These are phyloP conservation scores for Rhodotorula sp. DNA, from an alignment of 1,284 basidiomycete species.

Conservation along the genomic window DNA sequence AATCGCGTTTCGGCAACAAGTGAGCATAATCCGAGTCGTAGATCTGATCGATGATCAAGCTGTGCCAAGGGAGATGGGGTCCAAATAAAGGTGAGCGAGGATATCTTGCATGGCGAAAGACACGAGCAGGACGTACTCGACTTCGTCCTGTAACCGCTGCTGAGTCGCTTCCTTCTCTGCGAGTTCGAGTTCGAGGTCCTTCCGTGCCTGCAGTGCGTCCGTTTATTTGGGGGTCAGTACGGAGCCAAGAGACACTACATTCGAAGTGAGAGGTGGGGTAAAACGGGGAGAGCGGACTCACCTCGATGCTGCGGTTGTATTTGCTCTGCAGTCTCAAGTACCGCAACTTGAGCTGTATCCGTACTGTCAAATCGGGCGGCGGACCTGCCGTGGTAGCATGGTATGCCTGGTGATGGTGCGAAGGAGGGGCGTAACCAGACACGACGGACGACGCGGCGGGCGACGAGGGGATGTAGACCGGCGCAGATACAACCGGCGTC, in stretches of 20 bases:
- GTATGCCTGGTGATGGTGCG: neutral
- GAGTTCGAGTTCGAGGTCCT: conserved; percentile 34
- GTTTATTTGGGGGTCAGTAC: too few relatives aligned
- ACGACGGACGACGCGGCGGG: neutral
- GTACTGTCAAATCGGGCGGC: conserved; percentile 32
- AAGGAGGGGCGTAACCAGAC: neutral
- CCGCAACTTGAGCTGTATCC: conserved; percentile 31
- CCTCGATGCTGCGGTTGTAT: conserved; percentile 19
- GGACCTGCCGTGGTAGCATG: neutral
- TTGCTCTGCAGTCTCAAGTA: conserved; percentile 29
- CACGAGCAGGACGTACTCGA: conserved; percentile 25
- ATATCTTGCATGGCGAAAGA: neutral
- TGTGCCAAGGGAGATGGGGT: neutral
- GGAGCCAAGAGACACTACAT: neutral
- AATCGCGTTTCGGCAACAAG: conserved; percentile 29
- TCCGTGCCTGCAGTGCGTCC: conserved; percentile 13
- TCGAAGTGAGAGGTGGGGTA: too few relatives aligned
- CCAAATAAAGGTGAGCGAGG: neutral
- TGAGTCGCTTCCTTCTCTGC: conserved; percentile 38
- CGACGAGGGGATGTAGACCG: conserved; percentile 1
- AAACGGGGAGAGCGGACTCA: neutral
- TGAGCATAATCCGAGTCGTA: conserved; percentile 37
- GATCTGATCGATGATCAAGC: conserved; percentile 40
- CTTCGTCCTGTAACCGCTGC: conserved; percentile 37
- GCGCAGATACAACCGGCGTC: conserved; percentile 2